Percentiles rank a stretch among this genome's conserved stretches.
Conservation (phyloP, 345 rosid genomes). For the Brassica nigra region DNA sequence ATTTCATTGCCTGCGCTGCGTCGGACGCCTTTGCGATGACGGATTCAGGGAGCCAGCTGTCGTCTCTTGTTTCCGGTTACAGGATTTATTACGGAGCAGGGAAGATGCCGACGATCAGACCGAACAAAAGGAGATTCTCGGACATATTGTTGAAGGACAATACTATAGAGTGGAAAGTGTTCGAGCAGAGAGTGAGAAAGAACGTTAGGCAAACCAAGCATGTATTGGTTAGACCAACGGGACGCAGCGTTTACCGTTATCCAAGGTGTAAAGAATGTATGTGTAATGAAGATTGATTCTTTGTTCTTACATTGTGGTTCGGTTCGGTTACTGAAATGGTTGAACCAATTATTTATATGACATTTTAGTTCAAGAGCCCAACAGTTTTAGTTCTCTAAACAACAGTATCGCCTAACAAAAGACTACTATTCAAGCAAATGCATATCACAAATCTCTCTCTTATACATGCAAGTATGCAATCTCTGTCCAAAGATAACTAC, state of each 20-base stretch:
- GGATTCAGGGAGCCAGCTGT: slow-evolving; percentile 90
- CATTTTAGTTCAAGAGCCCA: not conserved
- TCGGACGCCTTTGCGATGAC: slow-evolving; percentile 95
- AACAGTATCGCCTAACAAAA: not conserved
- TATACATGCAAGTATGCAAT: not conserved
- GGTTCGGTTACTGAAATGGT: not conserved
- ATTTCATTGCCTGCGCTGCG: slow-evolving; percentile 84
- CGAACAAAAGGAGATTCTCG: slow-evolving; percentile 78
- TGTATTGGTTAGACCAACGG: slow-evolving; percentile 70
- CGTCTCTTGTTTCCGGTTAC: slow-evolving; percentile 86
- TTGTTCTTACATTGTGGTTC: slow-evolving; percentile 13
- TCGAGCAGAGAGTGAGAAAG: slow-evolving; percentile 89
- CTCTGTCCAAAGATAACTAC: slow-evolving; percentile 8
- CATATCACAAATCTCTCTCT: not conserved
- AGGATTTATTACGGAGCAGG: slow-evolving; percentile 88
- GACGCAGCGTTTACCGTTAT: slow-evolving; percentile 83
- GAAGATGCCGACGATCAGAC: slow-evolving; percentile 87
- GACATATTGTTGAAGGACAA: slow-evolving; percentile 71
- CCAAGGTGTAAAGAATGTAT: slow-evolving; percentile 90
- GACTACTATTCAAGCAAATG: not conserved
- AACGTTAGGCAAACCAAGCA: slow-evolving; percentile 93
- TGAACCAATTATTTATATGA: not conserved
- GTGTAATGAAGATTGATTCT: slow-evolving; percentile 51
- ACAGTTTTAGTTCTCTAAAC: not conserved
- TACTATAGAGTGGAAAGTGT: slow-evolving; percentile 82